These are phyloP conservation scores for Fusarium annulatum DNA, from an alignment of 2,329 filamentous ascomycete species.

Conservation along the genomic window DNA sequence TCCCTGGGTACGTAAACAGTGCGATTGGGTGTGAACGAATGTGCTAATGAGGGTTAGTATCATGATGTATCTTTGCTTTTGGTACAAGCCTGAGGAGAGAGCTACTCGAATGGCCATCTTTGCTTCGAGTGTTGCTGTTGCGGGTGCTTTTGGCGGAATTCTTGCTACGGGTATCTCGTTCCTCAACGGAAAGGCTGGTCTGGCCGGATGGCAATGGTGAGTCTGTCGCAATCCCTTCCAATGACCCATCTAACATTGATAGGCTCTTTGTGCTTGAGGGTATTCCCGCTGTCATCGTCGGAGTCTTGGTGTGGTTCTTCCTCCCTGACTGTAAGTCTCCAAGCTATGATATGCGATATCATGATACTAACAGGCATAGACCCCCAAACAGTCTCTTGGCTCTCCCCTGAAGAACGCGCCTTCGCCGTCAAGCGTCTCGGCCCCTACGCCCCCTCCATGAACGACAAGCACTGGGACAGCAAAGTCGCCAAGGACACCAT, in stretches of 20 bases:
- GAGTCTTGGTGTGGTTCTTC: conserved; percentile 48
- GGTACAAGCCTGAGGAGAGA: conserved; percentile 70
- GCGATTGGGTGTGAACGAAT: too few species aligned
- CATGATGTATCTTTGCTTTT: conserved; percentile 70
- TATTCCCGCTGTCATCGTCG: conserved; percentile 46
- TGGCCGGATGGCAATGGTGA: conserved; percentile 64
- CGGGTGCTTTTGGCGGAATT: conserved; percentile 70
- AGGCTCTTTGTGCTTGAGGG: conserved; percentile 72
- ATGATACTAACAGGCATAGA: conserved; percentile 11
- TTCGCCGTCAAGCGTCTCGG: conserved; percentile 51
- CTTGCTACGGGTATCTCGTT: conserved; percentile 63
- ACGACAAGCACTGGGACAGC: conserved; percentile 50
- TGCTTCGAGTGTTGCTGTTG: conserved; percentile 67
- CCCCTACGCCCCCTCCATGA: conserved; percentile 49
- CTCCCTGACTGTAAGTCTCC: conserved; percentile 45
- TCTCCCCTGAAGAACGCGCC: conserved; percentile 49
- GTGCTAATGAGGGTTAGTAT: conserved; percentile 44
- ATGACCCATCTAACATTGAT: rapidly evolving
- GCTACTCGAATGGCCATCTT: conserved; percentile 70
- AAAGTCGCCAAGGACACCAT: conserved; percentile 48
- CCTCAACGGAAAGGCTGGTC: conserved; percentile 57
- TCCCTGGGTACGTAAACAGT: conserved; percentile 52
- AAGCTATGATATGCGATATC: too few species aligned
- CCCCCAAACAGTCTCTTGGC: conserved; percentile 49
- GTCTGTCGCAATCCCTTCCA: rapidly evolving